A percentile compares a stretch with the other conserved stretches of the same genome.
Evolutionary conservation across 2,329 filamentous ascomycete genomes (phyloP).

Genomic region (Talaromyces sp.): DNA sequence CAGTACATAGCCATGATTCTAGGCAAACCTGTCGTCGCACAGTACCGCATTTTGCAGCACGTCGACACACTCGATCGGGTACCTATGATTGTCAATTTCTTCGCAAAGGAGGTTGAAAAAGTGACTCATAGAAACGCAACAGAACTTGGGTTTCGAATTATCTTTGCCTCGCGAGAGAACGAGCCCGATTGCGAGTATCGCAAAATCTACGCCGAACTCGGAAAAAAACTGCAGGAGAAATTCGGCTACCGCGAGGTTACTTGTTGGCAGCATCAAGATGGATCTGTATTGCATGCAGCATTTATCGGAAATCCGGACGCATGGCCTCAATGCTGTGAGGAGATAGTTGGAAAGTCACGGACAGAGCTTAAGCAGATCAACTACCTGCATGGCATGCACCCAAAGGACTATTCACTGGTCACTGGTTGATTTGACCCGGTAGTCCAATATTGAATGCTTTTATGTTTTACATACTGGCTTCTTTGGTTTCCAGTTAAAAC

Average conservation of each 20-base stretch:
- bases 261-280: neutral
- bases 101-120: neutral
- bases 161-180: neutral
- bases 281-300: neutral
- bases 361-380: neutral
- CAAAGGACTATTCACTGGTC: neutral
- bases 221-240: neutral
- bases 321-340: neutral
- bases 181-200: neutral
- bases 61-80: neutral
- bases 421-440: neutral
- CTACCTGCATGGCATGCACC: neutral
- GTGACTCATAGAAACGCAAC: neutral
- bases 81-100: neutral
- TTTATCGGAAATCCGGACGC: neutral
- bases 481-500: neutral
- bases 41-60: neutral
- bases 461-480: neutral
- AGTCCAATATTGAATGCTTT: neutral
- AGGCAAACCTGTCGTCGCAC: neutral
- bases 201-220: neutral
- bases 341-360: neutral
- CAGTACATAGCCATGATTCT: neutral
- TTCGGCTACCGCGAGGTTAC: neutral
- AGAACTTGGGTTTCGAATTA: neutral